Evolutionary conservation across 2,329 filamentous ascomycete genomes (phyloP).

Genomic region (Clarireedia monteithiana): DNA sequence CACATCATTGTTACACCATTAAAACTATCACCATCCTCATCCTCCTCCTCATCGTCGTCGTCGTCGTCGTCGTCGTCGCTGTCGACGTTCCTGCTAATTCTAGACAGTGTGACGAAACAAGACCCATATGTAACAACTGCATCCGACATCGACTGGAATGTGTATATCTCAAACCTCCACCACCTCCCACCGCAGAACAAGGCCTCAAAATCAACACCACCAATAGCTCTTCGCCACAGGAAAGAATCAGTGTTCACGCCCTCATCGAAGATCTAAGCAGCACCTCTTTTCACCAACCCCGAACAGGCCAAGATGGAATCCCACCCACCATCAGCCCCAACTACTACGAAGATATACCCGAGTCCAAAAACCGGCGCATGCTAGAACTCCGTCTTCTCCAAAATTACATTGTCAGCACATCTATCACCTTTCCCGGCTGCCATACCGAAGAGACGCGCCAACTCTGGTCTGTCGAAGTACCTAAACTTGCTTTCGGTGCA

Average conservation of each 20-base stretch:
- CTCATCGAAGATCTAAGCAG: slow-evolving; percentile 2
- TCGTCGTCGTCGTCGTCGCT: no score
- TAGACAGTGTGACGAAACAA: slow-evolving; percentile 15
- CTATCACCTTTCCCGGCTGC: slow-evolving; percentile 5
- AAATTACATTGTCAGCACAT: slow-evolving; percentile 10
- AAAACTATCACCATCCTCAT: no score
- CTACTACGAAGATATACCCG: slow-evolving; percentile 8
- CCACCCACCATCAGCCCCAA: not conserved
- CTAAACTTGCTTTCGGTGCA: slow-evolving; percentile 11
- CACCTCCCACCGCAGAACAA: not conserved
- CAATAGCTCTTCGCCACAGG: not conserved
- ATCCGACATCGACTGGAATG: slow-evolving; percentile 14
- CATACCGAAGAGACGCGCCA: slow-evolving; percentile 5
- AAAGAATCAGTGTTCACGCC: not conserved
- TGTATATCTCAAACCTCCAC: slow-evolving; percentile 9
- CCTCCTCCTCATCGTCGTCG: no score
- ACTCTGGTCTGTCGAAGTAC: slow-evolving; percentile 12
- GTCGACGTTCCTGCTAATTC: not conserved
- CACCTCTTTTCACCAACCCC: not conserved
- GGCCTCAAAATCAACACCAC: slow-evolving; percentile 2
- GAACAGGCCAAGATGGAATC: not conserved
- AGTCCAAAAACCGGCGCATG: slow-evolving; percentile 11
- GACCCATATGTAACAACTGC: slow-evolving; percentile 15
- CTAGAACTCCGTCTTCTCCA: slow-evolving; percentile 16
- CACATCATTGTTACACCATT: no score